Evolutionary conservation across 2,329 filamentous ascomycete species (phyloP).

Genomic region (Aspergillus nomiae): DNA sequence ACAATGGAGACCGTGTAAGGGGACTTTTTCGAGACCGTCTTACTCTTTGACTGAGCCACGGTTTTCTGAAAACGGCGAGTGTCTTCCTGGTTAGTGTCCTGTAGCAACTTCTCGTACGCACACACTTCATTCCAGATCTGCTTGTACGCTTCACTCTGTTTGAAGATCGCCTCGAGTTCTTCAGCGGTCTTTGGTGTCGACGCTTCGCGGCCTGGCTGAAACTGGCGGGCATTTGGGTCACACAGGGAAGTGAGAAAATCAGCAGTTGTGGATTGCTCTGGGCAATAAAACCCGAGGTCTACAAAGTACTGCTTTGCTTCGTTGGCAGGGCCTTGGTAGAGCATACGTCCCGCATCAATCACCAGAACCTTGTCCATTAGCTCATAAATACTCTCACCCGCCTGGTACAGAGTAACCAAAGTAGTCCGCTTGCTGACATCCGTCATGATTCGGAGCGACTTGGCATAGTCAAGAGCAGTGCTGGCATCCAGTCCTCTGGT

Average conservation of each 20-base stretch:
- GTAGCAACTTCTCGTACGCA: slow-evolving; percentile 60
- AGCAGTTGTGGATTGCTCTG: slow-evolving; percentile 66
- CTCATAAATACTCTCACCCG: slow-evolving; percentile 69
- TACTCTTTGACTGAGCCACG: slow-evolving; percentile 66
- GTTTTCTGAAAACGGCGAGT: slow-evolving; percentile 67
- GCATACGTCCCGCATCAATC: slow-evolving; percentile 70
- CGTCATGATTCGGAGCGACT: slow-evolving; percentile 71
- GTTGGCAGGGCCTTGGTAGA: slow-evolving; percentile 65
- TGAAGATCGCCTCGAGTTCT: slow-evolving; percentile 70
- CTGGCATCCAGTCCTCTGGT: slow-evolving; percentile 79
- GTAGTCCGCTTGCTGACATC: slow-evolving; percentile 72
- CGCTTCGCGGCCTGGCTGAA: slow-evolving; percentile 66
- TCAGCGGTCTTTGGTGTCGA: slow-evolving; percentile 69
- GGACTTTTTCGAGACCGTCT: slow-evolving; percentile 67
- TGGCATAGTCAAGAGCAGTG: slow-evolving; percentile 76
- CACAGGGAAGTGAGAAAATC: slow-evolving; percentile 78
- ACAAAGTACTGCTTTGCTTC: slow-evolving; percentile 68
- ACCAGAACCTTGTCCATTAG: slow-evolving; percentile 81
- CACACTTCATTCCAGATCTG: slow-evolving; percentile 63
- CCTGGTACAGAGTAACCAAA: slow-evolving; percentile 71
- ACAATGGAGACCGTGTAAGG: slow-evolving; percentile 76
- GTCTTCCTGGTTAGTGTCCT: slow-evolving; percentile 60
- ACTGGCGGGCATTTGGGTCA: slow-evolving; percentile 70
- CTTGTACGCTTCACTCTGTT: slow-evolving; percentile 62
- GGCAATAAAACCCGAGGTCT: slow-evolving; percentile 63